These are phyloP conservation scores for Saussurea involucrata DNA, from an alignment of 129 eudicot species.

Conservation along the genomic window DNA sequence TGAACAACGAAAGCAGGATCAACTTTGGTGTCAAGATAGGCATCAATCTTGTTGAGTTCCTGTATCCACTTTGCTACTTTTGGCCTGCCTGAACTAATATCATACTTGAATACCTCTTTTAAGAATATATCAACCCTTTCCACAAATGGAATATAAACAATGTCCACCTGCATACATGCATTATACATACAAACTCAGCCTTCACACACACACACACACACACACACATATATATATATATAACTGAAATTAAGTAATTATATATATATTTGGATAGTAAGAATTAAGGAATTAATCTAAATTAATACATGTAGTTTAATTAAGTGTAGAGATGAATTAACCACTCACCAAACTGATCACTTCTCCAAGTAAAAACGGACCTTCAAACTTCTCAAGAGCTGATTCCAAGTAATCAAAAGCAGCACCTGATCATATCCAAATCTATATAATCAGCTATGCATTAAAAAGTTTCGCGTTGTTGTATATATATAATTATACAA, in stretches of 20 bases:
- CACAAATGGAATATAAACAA: slow-evolving; percentile 62
- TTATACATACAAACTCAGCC: no score
- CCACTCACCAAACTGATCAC: slow-evolving; percentile 43
- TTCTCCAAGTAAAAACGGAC: slow-evolving; percentile 78
- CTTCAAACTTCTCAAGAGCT: slow-evolving; percentile 65
- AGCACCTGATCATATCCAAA: slow-evolving; percentile 27
- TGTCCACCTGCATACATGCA: slow-evolving; percentile 52
- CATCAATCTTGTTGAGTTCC: slow-evolving; percentile 82
- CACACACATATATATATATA: no score
- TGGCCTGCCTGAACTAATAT: slow-evolving; percentile 76
- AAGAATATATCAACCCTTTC: slow-evolving; percentile 63
- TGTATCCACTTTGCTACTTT: slow-evolving; percentile 69
- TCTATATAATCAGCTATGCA: neutral
- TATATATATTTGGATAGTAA: neutral
- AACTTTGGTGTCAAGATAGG: slow-evolving; percentile 60
- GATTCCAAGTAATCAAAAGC: slow-evolving; percentile 72
- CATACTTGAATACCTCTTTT: slow-evolving; percentile 51
- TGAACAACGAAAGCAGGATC: slow-evolving; percentile 34
- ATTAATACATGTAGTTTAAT: no score
- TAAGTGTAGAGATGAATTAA: neutral
- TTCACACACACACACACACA: no score
- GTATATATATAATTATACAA: no score
- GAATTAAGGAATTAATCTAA: no score
- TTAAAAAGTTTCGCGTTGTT: neutral
- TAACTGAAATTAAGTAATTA: no score